Evolutionary conservation across 2,329 filamentous ascomycete genomes (phyloP).

Genomic region (Fusarium foetens): DNA sequence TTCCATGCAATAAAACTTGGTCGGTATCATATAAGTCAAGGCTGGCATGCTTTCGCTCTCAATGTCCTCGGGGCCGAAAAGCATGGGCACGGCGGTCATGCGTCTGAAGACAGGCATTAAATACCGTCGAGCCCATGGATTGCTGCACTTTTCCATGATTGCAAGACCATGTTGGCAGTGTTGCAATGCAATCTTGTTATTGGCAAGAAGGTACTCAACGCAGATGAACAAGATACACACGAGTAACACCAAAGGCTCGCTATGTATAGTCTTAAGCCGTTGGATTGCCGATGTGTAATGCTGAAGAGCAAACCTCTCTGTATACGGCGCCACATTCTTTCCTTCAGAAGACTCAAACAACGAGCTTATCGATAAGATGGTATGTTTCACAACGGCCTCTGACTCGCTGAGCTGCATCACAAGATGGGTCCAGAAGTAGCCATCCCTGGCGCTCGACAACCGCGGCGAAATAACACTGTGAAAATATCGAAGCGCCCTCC

Average conservation of each 20-base stretch:
- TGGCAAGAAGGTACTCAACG: not conserved
- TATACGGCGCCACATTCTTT: not conserved
- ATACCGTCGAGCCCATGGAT: slow-evolving; percentile 3
- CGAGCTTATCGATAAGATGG: slow-evolving; percentile 23
- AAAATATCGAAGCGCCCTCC: slow-evolving; percentile 18
- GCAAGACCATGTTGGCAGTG: slow-evolving; percentile 4
- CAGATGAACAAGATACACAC: slow-evolving; percentile 17
- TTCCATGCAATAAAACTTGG: not conserved
- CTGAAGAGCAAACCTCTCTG: not conserved
- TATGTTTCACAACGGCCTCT: slow-evolving; percentile 10
- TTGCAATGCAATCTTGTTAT: not conserved
- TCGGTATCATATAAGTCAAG: not conserved
- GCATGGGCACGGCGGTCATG: slow-evolving; percentile 1
- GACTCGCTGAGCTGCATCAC: slow-evolving; percentile 24
- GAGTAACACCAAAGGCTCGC: not conserved
- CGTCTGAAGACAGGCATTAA: slow-evolving; percentile 15
- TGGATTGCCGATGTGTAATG: slow-evolving; percentile 19
- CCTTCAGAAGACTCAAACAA: not conserved
- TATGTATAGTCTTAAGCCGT: not conserved
- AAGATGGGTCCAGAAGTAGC: slow-evolving; percentile 24
- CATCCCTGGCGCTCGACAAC: slow-evolving; percentile 2
- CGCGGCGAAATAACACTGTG: slow-evolving; percentile 5
- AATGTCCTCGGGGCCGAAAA: not conserved
- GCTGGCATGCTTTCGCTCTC: not conserved
- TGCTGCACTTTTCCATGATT: not conserved